phyloP scores from a whole-genome alignment of 2,329 filamentous ascomycete genomes.

The Colletotrichum filicis region DNA sequence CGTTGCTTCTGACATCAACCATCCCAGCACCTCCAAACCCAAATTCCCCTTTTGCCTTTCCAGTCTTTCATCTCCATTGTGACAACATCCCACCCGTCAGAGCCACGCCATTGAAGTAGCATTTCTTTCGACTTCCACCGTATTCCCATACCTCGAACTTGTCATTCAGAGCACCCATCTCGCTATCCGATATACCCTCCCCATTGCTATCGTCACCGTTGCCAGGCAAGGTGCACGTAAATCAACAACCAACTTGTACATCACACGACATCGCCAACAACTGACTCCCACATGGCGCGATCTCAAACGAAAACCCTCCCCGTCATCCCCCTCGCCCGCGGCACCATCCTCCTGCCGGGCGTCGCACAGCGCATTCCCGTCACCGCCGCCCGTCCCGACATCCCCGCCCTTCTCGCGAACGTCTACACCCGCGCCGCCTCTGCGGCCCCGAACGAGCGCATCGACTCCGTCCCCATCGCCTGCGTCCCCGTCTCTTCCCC shows the following conservation, averaged over 20 bases:
- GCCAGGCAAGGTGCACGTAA: constrained; percentile 18
- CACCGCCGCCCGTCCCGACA: constrained; percentile 81
- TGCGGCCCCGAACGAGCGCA: constrained; percentile 71
- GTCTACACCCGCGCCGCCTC: constrained; percentile 82
- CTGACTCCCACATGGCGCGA: constrained; percentile 40
- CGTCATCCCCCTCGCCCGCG: constrained; percentile 84
- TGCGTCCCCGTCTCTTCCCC: constrained; percentile 88
- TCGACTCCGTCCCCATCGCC: constrained; percentile 80
- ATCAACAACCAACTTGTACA: not conserved
- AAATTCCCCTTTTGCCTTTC: not conserved
- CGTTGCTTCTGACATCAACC: constrained; percentile 27
- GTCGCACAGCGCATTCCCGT: constrained; percentile 87
- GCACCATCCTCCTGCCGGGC: constrained; percentile 85
- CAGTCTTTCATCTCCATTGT: not conserved
- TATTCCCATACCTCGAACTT: not conserved
- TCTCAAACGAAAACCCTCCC: constrained; percentile 65
- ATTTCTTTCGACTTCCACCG: not conserved
- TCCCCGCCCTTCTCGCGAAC: constrained; percentile 86
- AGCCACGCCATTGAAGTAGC: not conserved
- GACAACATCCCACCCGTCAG: not conserved
- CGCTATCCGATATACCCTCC: not conserved
- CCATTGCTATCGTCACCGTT: constrained; percentile 17
- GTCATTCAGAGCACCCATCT: not conserved
- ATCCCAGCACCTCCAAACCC: constrained; percentile 9
- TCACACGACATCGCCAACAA: constrained; percentile 2